Evolutionary conservation across 192 early-diverging fungal species (phyloP).

Genomic region (Entomortierella beljakovae): DNA sequence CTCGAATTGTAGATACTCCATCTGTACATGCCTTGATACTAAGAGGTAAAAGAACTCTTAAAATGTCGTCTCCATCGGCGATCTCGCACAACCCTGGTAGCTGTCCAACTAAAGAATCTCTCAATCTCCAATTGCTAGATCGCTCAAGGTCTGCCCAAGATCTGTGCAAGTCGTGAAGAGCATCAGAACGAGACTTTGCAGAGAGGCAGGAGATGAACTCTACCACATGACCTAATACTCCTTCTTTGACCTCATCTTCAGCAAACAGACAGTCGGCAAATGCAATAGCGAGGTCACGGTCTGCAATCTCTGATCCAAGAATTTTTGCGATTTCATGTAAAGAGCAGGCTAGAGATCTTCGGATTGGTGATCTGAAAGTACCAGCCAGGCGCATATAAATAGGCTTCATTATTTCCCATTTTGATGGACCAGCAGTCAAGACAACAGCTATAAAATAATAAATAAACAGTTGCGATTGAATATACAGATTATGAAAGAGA

Average conservation of each 20-base stretch:
- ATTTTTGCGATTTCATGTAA: conserved; percentile 69
- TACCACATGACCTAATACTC: conserved; percentile 72
- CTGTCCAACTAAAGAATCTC: conserved; percentile 77
- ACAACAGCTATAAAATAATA: conserved; percentile 56
- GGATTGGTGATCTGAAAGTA: conserved; percentile 62
- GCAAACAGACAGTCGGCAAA: conserved; percentile 66
- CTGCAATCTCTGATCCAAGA: conserved; percentile 64
- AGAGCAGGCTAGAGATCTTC: conserved; percentile 69
- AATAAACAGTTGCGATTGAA: no score
- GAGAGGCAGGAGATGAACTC: conserved; percentile 75
- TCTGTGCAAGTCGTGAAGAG: conserved; percentile 71
- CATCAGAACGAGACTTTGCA: conserved; percentile 67
- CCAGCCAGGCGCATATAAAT: conserved; percentile 39
- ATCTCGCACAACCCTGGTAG: conserved; percentile 70
- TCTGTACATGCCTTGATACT: conserved; percentile 68
- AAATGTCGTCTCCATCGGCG: conserved; percentile 68
- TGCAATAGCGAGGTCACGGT: conserved; percentile 62
- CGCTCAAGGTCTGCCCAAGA: conserved; percentile 72
- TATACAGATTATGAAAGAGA: no score
- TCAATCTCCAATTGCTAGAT: conserved; percentile 78
- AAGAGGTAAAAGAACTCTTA: conserved; percentile 75
- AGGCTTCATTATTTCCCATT: conserved; percentile 67
- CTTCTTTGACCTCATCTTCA: conserved; percentile 77
- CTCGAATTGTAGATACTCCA: conserved; percentile 63
- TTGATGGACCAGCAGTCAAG: conserved; percentile 64